A percentile compares a stretch with the other conserved stretches of the same genome.
phyloP scores from a whole-genome alignment of 2,329 filamentous ascomycete genomes.

The Hypoxylon sp. region DNA sequence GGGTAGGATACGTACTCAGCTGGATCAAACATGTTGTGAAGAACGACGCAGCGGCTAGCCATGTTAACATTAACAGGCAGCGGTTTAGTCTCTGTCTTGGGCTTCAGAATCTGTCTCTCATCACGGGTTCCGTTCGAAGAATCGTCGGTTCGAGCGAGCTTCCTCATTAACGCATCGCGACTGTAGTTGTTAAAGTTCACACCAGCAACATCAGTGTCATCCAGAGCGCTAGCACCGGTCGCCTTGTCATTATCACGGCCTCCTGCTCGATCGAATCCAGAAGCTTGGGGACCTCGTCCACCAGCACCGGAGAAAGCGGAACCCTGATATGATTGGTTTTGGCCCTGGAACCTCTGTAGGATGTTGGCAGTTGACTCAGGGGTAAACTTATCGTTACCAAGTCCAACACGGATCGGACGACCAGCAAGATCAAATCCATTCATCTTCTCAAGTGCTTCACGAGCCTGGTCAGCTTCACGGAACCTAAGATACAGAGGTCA shows the following conservation, averaged over 20 bases:
- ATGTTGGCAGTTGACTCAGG: conserved; percentile 95
- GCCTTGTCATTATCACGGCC: conserved; percentile 91
- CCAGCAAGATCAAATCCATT: conserved; percentile 98
- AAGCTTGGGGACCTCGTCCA: conserved; percentile 86
- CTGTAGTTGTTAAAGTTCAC: conserved; percentile 99
- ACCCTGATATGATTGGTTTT: conserved; percentile 84
- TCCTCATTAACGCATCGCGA: conserved; percentile 98
- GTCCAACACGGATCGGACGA: conserved; percentile 96
- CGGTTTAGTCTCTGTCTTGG: conserved; percentile 83
- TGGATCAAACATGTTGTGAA: conserved; percentile 96
- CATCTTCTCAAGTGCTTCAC: conserved; percentile 98
- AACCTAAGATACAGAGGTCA: conserved; percentile 73
- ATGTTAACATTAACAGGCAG: conserved; percentile 89
- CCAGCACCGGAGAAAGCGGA: conserved; percentile 93
- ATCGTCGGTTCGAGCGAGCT: conserved; percentile 96
- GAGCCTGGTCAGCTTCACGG: conserved; percentile 89
- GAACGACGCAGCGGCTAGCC: conserved; percentile 92
- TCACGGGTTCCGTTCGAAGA: conserved; percentile 74
- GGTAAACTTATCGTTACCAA: conserved; percentile 99
- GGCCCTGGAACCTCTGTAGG: conserved; percentile 90
- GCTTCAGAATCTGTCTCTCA: conserved; percentile 80
- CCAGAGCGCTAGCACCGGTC: conserved; percentile 91
- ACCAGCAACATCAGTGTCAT: conserved; percentile 97
- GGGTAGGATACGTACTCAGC: conserved; percentile 77
- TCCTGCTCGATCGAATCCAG: conserved; percentile 91